These are phyloP conservation scores for Neotropicomus parvogracilis DNA, from an alignment of 1,284 basidiomycete species.

Conservation along the genomic window DNA sequence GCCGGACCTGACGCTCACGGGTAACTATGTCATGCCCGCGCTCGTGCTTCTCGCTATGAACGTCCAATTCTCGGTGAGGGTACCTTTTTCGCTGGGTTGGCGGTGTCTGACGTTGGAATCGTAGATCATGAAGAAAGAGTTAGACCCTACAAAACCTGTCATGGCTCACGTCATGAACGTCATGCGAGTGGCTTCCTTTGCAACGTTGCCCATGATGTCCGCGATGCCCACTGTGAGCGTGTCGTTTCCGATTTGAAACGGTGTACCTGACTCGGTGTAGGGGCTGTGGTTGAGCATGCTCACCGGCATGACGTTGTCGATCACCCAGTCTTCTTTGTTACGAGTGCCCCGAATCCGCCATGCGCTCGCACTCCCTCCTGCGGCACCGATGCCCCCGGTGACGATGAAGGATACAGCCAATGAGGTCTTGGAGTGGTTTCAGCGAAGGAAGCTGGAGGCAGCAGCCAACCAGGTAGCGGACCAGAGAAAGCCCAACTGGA, in stretches of 20 bases:
- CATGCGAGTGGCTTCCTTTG: conserved; percentile 60
- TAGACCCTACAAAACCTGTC: conserved; percentile 50
- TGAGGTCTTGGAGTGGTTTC: conserved; percentile 25
- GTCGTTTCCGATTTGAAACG: conserved; percentile 3
- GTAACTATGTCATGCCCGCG: conserved; percentile 75
- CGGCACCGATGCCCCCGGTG: conserved; percentile 15
- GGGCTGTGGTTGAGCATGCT: conserved; percentile 33
- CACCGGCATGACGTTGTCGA: conserved; percentile 22
- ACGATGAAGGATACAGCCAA: conserved; percentile 31
- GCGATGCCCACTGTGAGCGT: conserved; percentile 52
- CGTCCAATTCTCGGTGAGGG: conserved; percentile 64
- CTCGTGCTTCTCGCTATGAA: conserved; percentile 64
- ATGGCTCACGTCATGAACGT: conserved; percentile 72
- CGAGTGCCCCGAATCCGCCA: conserved; percentile 26
- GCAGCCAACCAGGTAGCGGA: not conserved
- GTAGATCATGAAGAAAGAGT: conserved; percentile 57
- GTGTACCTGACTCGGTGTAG: conserved; percentile 10
- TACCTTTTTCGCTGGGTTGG: not conserved
- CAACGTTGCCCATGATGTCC: conserved; percentile 60
- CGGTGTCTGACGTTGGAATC: conserved; percentile 5
- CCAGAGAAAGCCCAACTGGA: conserved; percentile 27
- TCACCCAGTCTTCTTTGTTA: conserved; percentile 25
- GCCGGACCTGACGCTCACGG: conserved; percentile 79
- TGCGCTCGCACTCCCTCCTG: conserved; percentile 22
- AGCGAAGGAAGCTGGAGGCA: conserved; percentile 5